Base-by-base conservation (phyloP, 495 filamentous ascomycete species). In the Penicillium maclennaniae region DNA sequence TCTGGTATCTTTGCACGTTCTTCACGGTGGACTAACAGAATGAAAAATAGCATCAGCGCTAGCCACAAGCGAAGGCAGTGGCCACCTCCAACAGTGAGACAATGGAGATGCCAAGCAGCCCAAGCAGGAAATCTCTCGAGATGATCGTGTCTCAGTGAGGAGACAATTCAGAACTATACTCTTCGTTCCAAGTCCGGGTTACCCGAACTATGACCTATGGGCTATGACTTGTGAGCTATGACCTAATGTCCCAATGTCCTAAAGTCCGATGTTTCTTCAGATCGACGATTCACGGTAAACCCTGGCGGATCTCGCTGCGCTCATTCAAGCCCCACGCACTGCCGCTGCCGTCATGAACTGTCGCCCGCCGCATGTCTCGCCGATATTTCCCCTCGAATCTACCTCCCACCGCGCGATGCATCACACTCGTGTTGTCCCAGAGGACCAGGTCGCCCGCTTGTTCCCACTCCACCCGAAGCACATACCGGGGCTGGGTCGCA, bases 391-490 rank as follows among this genome's bases (percentile, higher is more conserved):
- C 75, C 52, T 75, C 72, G 46, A 78, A 84, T 1, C 49, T 60
- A 1, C 82, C 82, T 6, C 71, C 70, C 0, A 71, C 73, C 0
- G 76, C 79, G 4, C 79, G 67, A 57, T 85, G 82, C 69, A 83
- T 67, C 28, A 79, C 77, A 23, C 67, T 70, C 0, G 76, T 75
- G 56, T 84, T 85, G 51, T 85, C 83, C 83, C 83, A 86, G 20
- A 83, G 73, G 7, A 83, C 63, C 59, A 84, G 47, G 59, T 84
- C 83, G 0, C 79, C 71, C 0, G 61, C 50, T 10, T 69, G 53
- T 40, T 75, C 48, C 80, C 83, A 84, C 31, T 63, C 57, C 5
- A 83, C 71, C 3, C 63, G 69, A 6, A 79, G 40, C 1, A 69
- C 66, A 59, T 79, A 79, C 47, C 79, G 75, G 0, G 74, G 66